Evolutionary conservation across 2,329 filamentous ascomycete species (phyloP).

Genomic region (Aspergillus niger): DNA sequence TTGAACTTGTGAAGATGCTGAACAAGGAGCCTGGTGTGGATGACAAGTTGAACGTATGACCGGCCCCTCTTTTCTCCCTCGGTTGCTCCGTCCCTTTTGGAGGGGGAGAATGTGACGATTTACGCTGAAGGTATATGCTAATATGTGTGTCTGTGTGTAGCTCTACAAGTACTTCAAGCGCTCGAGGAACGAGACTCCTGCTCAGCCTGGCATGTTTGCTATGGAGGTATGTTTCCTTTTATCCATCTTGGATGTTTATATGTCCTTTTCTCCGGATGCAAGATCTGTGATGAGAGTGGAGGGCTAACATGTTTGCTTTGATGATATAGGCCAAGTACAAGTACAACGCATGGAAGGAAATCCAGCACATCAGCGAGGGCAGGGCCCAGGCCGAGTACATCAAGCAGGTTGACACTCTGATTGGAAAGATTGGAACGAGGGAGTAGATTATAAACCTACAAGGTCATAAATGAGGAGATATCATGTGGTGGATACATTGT

Average conservation of each 20-base stretch:
- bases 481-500: too few species aligned
- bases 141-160: constrained; percentile 1
- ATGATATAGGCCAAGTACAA: constrained; percentile 71
- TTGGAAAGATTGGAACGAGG: constrained; percentile 62
- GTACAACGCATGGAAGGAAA: constrained; percentile 73
- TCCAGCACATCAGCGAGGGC: constrained; percentile 64
- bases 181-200: constrained; percentile 14
- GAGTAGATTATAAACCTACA: not conserved
- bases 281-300: not conserved
- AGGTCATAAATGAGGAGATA: too few species aligned
- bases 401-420: constrained; percentile 69
- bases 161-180: constrained; percentile 26
- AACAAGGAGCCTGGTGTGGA: constrained; percentile 24
- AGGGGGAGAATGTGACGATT: not conserved
- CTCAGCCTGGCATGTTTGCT: constrained; percentile 20
- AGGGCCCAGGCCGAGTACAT: constrained; percentile 78
- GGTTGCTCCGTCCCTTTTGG: not conserved
- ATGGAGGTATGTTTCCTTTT: constrained; percentile 18
- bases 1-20: constrained; percentile 34
- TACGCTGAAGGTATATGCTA: not conserved
- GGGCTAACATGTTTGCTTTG: not conserved
- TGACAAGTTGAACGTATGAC: constrained; percentile 38
- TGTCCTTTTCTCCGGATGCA: too few species aligned
- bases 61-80: not conserved
- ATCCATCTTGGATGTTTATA: too few species aligned